phyloP scores from a whole-genome alignment of 2,329 filamentous ascomycete genomes.

The Dactylellina leptospora region DNA sequence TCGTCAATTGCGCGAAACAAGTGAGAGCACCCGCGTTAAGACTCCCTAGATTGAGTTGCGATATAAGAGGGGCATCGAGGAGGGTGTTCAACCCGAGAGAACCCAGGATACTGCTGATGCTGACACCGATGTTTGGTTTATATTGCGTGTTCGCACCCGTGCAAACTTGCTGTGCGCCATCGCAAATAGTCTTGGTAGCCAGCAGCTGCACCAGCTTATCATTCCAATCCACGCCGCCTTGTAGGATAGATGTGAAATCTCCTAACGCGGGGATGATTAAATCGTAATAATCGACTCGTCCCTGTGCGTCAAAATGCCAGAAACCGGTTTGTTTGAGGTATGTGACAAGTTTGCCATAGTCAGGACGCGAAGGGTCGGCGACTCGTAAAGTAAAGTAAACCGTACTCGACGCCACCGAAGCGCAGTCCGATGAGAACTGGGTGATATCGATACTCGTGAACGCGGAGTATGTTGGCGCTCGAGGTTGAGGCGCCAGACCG shows the following conservation, averaged over 20 bases:
- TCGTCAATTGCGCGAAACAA: slow-evolving; percentile 59
- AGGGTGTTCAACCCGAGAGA: slow-evolving; percentile 15
- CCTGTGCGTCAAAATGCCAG: slow-evolving; percentile 63
- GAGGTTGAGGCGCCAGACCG: slow-evolving; percentile 33
- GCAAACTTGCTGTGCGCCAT: slow-evolving; percentile 59
- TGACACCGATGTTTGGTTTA: slow-evolving; percentile 15
- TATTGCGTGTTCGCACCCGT: slow-evolving; percentile 61
- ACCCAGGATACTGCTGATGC: neutral
- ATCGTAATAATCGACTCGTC: slow-evolving; percentile 62
- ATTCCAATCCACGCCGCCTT: slow-evolving; percentile 57
- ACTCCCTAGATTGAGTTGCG: slow-evolving; percentile 8
- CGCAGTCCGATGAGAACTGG: slow-evolving; percentile 35
- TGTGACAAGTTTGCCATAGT: slow-evolving; percentile 57
- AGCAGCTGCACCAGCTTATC: slow-evolving; percentile 57
- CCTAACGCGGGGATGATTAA: slow-evolving; percentile 62
- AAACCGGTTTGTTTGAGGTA: slow-evolving; percentile 62
- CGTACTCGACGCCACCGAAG: slow-evolving; percentile 33
- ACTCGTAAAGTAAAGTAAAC: slow-evolving; percentile 26
- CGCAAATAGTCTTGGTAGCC: slow-evolving; percentile 59
- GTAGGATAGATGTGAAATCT: slow-evolving; percentile 58
- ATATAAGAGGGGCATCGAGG: slow-evolving; percentile 1
- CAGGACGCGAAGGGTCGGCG: slow-evolving; percentile 26
- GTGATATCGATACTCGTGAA: slow-evolving; percentile 13
- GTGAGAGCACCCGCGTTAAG: slow-evolving; percentile 55
- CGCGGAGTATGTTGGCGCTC: neutral